Evolutionary conservation across 371 early-diverging fungal species (phyloP).

Genomic region (Blakeslea trispora): DNA sequence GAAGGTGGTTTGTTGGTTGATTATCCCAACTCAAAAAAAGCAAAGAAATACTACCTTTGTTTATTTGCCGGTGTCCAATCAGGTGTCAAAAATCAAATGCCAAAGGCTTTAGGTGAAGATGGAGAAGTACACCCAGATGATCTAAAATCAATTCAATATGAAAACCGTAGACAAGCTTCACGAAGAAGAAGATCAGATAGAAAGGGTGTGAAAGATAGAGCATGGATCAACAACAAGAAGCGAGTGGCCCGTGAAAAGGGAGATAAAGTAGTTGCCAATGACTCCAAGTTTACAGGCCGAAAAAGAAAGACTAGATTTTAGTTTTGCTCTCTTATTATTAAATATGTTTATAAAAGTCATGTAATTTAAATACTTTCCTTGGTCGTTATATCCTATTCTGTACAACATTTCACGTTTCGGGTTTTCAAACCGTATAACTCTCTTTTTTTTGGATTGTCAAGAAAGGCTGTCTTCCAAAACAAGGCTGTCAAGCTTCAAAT

Average conservation of each 20-base stretch:
- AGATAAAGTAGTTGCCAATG: slow-evolving; percentile 78
- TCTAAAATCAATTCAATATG: slow-evolving; percentile 36
- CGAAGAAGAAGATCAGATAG: slow-evolving; percentile 50
- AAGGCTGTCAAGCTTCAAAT: no score
- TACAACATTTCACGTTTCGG: no score
- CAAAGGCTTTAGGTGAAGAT: slow-evolving; percentile 78
- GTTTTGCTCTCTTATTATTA: slow-evolving; percentile 8
- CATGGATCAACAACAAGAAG: slow-evolving; percentile 94
- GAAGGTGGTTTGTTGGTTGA: slow-evolving; percentile 97
- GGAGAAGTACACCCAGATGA: slow-evolving; percentile 64
- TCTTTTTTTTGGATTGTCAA: no score
- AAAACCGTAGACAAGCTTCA: slow-evolving; percentile 38
- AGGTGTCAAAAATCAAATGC: slow-evolving; percentile 66
- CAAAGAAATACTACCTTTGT: slow-evolving; percentile 96
- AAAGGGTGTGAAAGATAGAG: slow-evolving; percentile 78
- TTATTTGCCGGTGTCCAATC: slow-evolving; percentile 88
- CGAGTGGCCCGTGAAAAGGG: slow-evolving; percentile 83
- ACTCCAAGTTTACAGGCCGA: slow-evolving; percentile 96
- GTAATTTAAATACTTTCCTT: slow-evolving; percentile 3
- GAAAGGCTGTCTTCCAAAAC: no score
- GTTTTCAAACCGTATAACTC: no score
- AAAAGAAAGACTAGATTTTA: slow-evolving; percentile 87
- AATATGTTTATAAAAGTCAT: neutral
- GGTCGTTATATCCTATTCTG: no score
- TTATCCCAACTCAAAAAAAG: slow-evolving; percentile 96